Base-by-base conservation (phyloP, 345 rosid species). In the Microcos paniculata region DNA sequence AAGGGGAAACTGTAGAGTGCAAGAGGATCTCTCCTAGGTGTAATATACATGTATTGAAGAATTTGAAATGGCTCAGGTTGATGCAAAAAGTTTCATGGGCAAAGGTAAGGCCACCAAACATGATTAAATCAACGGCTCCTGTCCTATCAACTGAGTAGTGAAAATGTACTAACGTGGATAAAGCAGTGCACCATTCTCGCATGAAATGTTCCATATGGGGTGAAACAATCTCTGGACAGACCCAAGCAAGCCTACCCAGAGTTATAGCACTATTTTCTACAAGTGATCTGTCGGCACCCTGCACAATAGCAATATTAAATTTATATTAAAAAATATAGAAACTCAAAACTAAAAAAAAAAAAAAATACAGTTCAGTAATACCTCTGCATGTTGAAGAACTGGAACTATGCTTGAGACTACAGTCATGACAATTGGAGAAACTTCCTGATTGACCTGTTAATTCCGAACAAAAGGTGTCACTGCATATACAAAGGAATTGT, bases 231-330 rank as follows among this genome's bases (percentile, higher is more conserved):
- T 59, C 64, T 30, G 64, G 64, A 59, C 64, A 59, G 9, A 59
- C 40, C 64, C 64, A 59, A 28, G 64, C 64, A 59, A 59, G 64
- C 64, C 64, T 59, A 30, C 64, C 64, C 40, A 59, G 38, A 59
- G 64, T 59, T n/a, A 59, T 30, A 30, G 64, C 40, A 59, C 64
- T 30, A 15, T 59, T 59, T 28, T 59, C 64, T 59, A 59, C n/a
- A 28, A 59, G 64, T 59, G 64, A 28, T 30, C 21, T 59, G 40
- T 59, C 28, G 40, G 6, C 40, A 59, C 38, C 38, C 64, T 59
- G 64, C 64, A 19, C 33, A 59, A 59, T n/a, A 59, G 40, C 8
- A 59, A 28, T 15, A 14, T 30, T 14, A 59, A 59, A 59, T 30
- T 8, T 59, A 30, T 5, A 5, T 26, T 28, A 1, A 59, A 6